These are phyloP conservation scores for Amauroascus verrucosus DNA, from an alignment of 2,329 filamentous ascomycete species.

Conservation along the genomic window DNA sequence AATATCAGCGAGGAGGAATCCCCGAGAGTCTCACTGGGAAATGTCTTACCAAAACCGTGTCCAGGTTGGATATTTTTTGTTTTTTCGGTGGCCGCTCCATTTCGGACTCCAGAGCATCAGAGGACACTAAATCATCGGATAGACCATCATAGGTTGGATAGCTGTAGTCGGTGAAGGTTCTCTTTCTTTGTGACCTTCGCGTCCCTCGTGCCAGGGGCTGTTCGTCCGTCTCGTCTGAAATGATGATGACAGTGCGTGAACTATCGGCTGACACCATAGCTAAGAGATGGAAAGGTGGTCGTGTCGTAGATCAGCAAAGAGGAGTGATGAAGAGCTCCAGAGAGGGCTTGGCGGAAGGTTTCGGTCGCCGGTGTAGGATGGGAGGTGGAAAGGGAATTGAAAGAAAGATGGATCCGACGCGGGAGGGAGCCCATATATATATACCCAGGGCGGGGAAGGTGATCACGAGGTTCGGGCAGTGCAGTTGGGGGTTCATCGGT, in stretches of 20 bases:
- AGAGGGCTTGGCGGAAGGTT: neutral
- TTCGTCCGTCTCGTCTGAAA: neutral
- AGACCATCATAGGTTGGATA: neutral
- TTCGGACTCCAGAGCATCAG: neutral
- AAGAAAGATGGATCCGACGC: neutral
- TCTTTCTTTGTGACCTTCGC: constrained; percentile 2
- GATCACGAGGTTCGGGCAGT: too few relatives aligned
- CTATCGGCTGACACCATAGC: neutral
- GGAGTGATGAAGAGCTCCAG: neutral
- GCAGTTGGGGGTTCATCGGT: neutral
- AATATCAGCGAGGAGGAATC: constrained; percentile 4
- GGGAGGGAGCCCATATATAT: neutral
- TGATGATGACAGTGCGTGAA: neutral
- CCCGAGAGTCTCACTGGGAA: neutral
- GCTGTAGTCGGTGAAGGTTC: constrained; percentile 1
- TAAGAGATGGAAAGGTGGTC: neutral
- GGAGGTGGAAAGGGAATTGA: neutral
- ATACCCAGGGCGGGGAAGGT: neutral
- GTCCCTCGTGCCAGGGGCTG: neutral
- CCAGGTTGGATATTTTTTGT: neutral
- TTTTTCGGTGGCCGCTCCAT: neutral
- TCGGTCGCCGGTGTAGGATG: neutral
- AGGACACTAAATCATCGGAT: neutral
- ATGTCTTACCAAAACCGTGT: neutral
- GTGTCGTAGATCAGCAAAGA: neutral